Evolutionary conservation across 768 basidiomycete species (phyloP).

Genomic region (Mycena sanguinolenta): DNA sequence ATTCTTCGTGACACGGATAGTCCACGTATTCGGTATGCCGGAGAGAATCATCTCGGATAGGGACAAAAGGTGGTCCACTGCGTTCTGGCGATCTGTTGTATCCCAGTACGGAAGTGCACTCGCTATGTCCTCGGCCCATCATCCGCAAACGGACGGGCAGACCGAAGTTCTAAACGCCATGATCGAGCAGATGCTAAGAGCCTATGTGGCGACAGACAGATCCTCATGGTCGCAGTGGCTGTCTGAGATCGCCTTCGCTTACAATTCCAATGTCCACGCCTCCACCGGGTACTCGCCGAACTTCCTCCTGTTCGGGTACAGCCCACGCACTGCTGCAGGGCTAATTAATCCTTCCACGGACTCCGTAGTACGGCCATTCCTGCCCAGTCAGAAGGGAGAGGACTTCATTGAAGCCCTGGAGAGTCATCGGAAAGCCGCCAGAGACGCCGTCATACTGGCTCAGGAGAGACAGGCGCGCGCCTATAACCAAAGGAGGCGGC

Average conservation of each 20-base stretch:
- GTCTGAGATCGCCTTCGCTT: not conserved
- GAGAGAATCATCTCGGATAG: not conserved
- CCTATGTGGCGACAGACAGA: too few species aligned
- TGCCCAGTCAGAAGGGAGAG: not conserved
- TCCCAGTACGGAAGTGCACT: not conserved
- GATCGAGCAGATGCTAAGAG: too few species aligned
- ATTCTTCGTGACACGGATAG: not conserved
- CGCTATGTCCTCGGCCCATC: not conserved
- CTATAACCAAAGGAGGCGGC: conserved; percentile 1
- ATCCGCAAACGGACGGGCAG: too few species aligned
- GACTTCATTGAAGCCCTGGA: not conserved
- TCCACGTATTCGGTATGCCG: not conserved
- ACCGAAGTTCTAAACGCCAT: too few species aligned
- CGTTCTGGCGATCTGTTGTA: not conserved
- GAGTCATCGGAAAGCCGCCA: not conserved
- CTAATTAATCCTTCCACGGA: not conserved
- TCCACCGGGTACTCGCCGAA: not conserved
- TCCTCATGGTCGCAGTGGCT: not conserved
- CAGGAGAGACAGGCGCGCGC: not conserved
- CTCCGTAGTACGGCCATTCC: not conserved
- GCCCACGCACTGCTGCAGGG: not conserved
- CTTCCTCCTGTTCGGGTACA: too few species aligned
- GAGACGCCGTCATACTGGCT: too few species aligned
- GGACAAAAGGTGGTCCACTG: not conserved
- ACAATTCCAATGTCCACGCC: not conserved